These are phyloP conservation scores for Albugo laibachii DNA, from an alignment of 352 stramenopile genomes.

Conservation along the genomic window DNA sequence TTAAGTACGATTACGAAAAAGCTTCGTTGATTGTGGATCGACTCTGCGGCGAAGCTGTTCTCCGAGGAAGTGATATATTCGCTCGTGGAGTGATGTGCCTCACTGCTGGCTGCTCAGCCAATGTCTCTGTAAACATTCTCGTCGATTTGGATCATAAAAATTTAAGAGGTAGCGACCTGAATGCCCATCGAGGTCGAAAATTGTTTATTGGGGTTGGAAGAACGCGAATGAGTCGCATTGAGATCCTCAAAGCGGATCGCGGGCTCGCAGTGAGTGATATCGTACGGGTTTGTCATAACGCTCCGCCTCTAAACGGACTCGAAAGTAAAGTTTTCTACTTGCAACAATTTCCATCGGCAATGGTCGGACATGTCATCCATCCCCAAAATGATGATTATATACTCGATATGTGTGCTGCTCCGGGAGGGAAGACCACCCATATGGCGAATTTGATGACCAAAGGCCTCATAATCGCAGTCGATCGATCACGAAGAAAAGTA, in stretches of 20 bases:
- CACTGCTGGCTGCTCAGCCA: slow-evolving; percentile 58
- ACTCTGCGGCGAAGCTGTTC: slow-evolving; percentile 84
- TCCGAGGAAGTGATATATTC: slow-evolving; percentile 88
- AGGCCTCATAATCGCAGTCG: slow-evolving; percentile 70
- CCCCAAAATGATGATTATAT: slow-evolving; percentile 70
- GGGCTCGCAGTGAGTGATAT: slow-evolving; percentile 42
- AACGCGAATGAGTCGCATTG: slow-evolving; percentile 47
- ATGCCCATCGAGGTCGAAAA: slow-evolving; percentile 60
- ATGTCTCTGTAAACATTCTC: slow-evolving; percentile 69
- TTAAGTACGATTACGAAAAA: neutral
- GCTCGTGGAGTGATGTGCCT: slow-evolving; percentile 80
- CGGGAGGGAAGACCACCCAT: slow-evolving; percentile 87
- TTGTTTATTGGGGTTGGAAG: slow-evolving; percentile 51
- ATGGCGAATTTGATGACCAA: slow-evolving; percentile 84
- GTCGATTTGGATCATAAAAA: slow-evolving; percentile 65
- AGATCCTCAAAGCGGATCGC: slow-evolving; percentile 51
- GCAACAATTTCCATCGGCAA: slow-evolving; percentile 85
- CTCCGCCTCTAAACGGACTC: slow-evolving; percentile 72
- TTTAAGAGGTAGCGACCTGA: slow-evolving; percentile 44
- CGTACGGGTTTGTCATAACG: slow-evolving; percentile 52
- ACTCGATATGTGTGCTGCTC: slow-evolving; percentile 88
- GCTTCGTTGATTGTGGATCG: slow-evolving; percentile 61
- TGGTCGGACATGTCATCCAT: slow-evolving; percentile 80
- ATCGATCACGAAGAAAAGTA: slow-evolving; percentile 82
- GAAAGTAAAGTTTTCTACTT: slow-evolving; percentile 71